Base-by-base conservation (phyloP, 345 rosid species). In the thale cress (Arabidopsis thaliana) region DNA sequence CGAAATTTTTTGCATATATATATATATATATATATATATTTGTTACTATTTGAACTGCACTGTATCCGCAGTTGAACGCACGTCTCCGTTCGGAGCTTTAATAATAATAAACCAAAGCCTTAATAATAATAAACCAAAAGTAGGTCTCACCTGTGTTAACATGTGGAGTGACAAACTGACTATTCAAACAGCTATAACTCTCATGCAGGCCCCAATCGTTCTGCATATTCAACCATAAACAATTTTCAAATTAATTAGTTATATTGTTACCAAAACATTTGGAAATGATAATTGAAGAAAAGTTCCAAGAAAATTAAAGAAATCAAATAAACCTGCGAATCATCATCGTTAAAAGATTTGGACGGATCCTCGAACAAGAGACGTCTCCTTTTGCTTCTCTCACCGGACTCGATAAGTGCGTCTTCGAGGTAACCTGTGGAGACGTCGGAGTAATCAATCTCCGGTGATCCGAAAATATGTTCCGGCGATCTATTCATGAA, bases 371-470 rank as follows among this genome's bases (percentile, higher is more conserved):
- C 82, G 13, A 73, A 78, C 82, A 78, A 40, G 79, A 91, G 72
- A 33, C 96, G 88, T 63, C 93, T 79, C 50, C 91, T 82, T 83
- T 91, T 93, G 65, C 90, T 85, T 57, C 84, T 76, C 61, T 84
- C 93, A n/a, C 76, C 79, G 42, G 84, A 87, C 76, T 88, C 91
- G 3, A 87, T 75, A 67, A 93, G 72, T 28, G 96, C 98, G 64
- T 93, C 98, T 75, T 93, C 91, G 14, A 93, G 84, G 61, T 93
- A 93, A 37, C 98, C 98, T 55, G 96, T 85, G 13, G 98, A 91
- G n/a, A 85, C 79, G 73, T 87, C 93, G 55, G 84, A 76, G 28
- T 71, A 65, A 22, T 72, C 77, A 34, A 65, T 59, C 42, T 52
- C 82, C 80, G 72, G 87, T 80, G 61, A 83, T 79, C 20, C 78